Conservation (phyloP, 2,329 filamentous ascomycete genomes). For the Stylonectria norvegica region DNA sequence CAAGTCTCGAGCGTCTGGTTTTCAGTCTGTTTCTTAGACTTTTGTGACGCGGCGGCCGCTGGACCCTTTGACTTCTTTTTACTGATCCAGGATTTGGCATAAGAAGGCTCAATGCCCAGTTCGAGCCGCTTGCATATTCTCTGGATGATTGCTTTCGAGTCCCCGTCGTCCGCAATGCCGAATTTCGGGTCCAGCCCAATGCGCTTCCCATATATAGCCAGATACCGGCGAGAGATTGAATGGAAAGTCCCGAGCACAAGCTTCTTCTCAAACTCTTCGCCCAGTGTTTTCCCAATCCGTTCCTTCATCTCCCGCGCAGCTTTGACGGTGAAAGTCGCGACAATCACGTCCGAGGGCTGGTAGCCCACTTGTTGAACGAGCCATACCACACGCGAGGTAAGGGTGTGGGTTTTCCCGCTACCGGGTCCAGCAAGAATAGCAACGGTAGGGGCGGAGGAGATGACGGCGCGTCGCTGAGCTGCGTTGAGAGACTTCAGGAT, state of each 20-base stretch:
- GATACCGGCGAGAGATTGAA: conserved; percentile 81
- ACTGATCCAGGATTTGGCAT: conserved; percentile 73
- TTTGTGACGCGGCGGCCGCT: conserved; percentile 40
- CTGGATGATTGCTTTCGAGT: conserved; percentile 75
- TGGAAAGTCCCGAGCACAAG: conserved; percentile 92
- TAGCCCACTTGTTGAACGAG: conserved; percentile 70
- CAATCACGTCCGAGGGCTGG: conserved; percentile 82
- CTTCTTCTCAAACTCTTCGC: conserved; percentile 68
- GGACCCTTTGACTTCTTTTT: conserved; percentile 58
- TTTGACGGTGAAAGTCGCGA: conserved; percentile 96
- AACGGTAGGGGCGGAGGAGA: conserved; percentile 51
- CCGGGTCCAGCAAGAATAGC: conserved; percentile 67
- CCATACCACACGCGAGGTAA: conserved; percentile 89
- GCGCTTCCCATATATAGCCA: conserved; percentile 76
- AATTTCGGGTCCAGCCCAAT: conserved; percentile 83
- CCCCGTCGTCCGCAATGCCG: conserved; percentile 81
- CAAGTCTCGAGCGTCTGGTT: conserved; percentile 62
- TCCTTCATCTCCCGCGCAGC: conserved; percentile 91
- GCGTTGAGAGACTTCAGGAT: conserved; percentile 51
- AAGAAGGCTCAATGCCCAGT: conserved; percentile 64
- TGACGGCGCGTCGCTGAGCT: conserved; percentile 55
- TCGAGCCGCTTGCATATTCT: conserved; percentile 76
- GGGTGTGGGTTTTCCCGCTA: conserved; percentile 89
- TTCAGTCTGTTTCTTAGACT: conserved; percentile 35
- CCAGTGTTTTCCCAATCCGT: conserved; percentile 77